A percentile compares a stretch with the other conserved stretches of the same genome.
Evolutionary conservation across 129 eudicot species (phyloP).

Genomic region (Apium graveolens): DNA sequence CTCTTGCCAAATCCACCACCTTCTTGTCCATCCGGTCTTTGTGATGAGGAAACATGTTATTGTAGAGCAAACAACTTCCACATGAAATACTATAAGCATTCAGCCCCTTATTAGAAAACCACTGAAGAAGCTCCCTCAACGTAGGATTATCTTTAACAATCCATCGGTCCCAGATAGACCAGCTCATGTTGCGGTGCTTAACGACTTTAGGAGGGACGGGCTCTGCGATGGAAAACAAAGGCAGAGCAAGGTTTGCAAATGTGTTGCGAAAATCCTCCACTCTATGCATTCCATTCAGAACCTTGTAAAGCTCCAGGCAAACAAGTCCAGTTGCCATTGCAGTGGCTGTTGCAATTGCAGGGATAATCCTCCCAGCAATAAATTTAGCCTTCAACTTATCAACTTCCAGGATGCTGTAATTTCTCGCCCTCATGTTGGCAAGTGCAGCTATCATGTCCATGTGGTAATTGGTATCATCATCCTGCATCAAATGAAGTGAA

Average conservation of each 20-base stretch:
- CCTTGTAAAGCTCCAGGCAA: constrained; percentile 86
- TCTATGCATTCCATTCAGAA: constrained; percentile 59
- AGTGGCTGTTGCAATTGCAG: constrained; percentile 83
- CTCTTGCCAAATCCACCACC: constrained; percentile 71
- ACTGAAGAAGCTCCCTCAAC: constrained; percentile 43
- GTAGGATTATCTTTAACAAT: constrained; percentile 66
- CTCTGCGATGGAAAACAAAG: constrained; percentile 81
- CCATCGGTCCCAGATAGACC: constrained; percentile 97
- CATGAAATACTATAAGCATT: constrained; percentile 77
- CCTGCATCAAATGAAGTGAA: constrained; percentile 31
- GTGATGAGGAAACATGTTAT: constrained; percentile 84
- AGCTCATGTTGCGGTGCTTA: constrained; percentile 70
- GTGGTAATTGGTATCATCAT: constrained; percentile 68
- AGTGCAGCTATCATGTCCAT: constrained; percentile 81
- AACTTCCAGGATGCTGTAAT: constrained; percentile 74
- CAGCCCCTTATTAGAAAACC: constrained; percentile 74
- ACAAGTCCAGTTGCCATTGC: constrained; percentile 88
- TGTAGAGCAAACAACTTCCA: constrained; percentile 75
- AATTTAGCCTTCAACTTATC: constrained; percentile 83
- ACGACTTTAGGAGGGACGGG: constrained; percentile 69
- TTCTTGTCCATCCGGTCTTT: constrained; percentile 75
- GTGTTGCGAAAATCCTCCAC: constrained; percentile 85
- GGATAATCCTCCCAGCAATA: constrained; percentile 84
- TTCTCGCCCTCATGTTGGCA: constrained; percentile 90
- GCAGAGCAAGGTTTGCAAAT: constrained; percentile 79